Percentiles rank a stretch among this genome's conserved stretches.
These are phyloP conservation scores for Cadophora gregata DNA, from an alignment of 2,329 filamentous ascomycete species.

Conservation along the genomic window DNA sequence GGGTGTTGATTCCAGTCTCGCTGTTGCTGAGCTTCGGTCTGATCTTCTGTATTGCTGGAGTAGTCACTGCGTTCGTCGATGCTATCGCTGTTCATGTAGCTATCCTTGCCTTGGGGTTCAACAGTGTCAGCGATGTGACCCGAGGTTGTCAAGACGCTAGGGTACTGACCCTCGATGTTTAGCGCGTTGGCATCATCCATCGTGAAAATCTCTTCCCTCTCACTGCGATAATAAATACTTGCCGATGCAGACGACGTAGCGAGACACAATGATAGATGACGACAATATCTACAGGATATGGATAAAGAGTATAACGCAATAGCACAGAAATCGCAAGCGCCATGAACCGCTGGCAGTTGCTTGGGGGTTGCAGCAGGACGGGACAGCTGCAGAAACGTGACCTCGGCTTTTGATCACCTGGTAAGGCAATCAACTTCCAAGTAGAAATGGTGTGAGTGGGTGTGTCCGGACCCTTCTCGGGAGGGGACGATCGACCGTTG, in stretches of 20 bases:
- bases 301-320: neutral
- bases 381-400: slow-evolving; percentile 14
- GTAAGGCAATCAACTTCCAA: neutral
- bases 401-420: slow-evolving; percentile 11
- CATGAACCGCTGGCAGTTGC: slow-evolving; percentile 3
- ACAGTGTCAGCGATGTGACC: neutral
- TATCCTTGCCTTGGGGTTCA: slow-evolving; percentile 10
- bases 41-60: slow-evolving; percentile 2
- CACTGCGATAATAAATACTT: neutral
- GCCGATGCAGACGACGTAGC: neutral
- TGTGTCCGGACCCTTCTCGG: neutral
- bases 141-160: neutral
- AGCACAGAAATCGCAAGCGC: neutral
- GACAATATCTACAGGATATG: slow-evolving; percentile 11
- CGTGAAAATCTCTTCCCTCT: slow-evolving; percentile 5
- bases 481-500: slow-evolving; percentile 1
- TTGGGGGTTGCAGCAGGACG: slow-evolving; percentile 2
- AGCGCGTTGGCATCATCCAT: slow-evolving; percentile 16
- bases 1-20: slow-evolving; percentile 12
- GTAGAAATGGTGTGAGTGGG: neutral
- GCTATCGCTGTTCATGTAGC: neutral
- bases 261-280: neutral
- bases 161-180: slow-evolving; percentile 16
- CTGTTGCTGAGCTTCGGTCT: neutral
- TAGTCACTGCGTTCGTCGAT: neutral